Evolutionary conservation across 805 yeast species (phyloP).

Genomic region (Candida caryicola): DNA sequence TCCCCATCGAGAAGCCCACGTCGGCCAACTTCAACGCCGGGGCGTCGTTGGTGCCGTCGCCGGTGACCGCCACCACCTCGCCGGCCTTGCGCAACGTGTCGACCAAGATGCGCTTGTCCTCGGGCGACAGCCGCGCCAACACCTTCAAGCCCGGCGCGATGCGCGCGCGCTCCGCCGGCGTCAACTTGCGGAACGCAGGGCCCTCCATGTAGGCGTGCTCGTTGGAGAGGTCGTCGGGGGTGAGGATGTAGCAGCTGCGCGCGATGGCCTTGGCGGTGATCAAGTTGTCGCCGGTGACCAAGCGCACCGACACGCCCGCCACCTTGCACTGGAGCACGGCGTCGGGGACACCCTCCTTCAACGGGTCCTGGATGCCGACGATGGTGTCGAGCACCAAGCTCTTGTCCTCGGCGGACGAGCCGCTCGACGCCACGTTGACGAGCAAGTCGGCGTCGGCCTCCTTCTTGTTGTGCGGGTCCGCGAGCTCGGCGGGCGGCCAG

Average conservation of each 20-base stretch:
- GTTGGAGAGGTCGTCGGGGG: slow-evolving; percentile 49
- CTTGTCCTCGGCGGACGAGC: slow-evolving; percentile 24
- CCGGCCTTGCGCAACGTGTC: slow-evolving; percentile 74
- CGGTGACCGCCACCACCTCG: slow-evolving; percentile 97
- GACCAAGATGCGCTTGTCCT: slow-evolving; percentile 86
- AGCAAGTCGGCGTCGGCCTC: slow-evolving; percentile 43
- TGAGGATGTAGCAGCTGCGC: slow-evolving; percentile 73
- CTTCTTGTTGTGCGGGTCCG: slow-evolving; percentile 22
- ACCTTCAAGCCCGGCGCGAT: slow-evolving; percentile 78
- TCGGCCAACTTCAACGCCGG: slow-evolving; percentile 96
- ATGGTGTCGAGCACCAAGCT: slow-evolving; percentile 61
- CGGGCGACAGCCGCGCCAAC: slow-evolving; percentile 92
- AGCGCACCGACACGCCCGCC: slow-evolving; percentile 93
- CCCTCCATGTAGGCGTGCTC: slow-evolving; percentile 84
- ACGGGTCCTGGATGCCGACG: slow-evolving; percentile 94
- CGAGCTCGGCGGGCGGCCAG: slow-evolving; percentile 70
- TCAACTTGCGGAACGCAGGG: slow-evolving; percentile 73
- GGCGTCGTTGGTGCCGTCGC: slow-evolving; percentile 99
- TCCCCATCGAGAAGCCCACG: slow-evolving; percentile 98
- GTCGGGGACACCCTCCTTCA: slow-evolving; percentile 83
- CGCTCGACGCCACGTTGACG: slow-evolving; percentile 26
- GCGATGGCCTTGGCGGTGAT: slow-evolving; percentile 92
- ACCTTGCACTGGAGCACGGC: slow-evolving; percentile 82
- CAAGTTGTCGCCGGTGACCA: slow-evolving; percentile 98
- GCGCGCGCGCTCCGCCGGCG: slow-evolving; percentile 50